phyloP scores from a whole-genome alignment of 2,329 filamentous ascomycete genomes.

The Aspergillus pseudonomiae region DNA sequence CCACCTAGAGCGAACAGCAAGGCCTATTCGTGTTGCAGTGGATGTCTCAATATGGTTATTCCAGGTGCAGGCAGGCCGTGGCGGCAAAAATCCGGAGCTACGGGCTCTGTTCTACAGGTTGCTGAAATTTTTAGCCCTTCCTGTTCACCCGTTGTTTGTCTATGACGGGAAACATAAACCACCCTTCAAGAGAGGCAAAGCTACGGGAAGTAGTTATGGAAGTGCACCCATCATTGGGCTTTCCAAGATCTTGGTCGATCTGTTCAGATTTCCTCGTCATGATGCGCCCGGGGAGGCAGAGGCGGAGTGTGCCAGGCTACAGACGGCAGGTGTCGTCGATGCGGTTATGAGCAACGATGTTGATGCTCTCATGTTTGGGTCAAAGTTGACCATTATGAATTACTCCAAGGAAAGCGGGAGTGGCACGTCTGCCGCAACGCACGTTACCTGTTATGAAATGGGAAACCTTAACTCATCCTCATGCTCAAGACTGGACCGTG shows the following conservation, averaged over 20 bases:
- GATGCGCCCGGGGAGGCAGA: constrained; percentile 93
- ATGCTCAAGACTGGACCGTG: constrained; percentile 63
- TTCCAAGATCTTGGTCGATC: constrained; percentile 78
- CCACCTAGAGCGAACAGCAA: constrained; percentile 69
- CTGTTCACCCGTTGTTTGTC: constrained; percentile 86
- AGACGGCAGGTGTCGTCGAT: constrained; percentile 81
- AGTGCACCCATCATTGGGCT: constrained; percentile 70
- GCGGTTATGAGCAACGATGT: constrained; percentile 95
- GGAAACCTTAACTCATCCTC: constrained; percentile 20
- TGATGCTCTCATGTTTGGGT: constrained; percentile 97
- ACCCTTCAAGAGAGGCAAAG: constrained; percentile 84
- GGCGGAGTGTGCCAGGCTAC: constrained; percentile 88
- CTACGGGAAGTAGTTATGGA: constrained; percentile 54
- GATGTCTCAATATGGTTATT: constrained; percentile 98
- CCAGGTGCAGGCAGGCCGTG: constrained; percentile 81
- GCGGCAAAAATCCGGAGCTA: constrained; percentile 85
- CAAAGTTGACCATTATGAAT: constrained; percentile 74
- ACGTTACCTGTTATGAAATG: constrained; percentile 79
- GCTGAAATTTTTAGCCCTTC: constrained; percentile 71
- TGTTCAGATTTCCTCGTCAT: constrained; percentile 84
- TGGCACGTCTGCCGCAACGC: constrained; percentile 69
- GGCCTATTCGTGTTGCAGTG: constrained; percentile 83
- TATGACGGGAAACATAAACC: constrained; percentile 89
- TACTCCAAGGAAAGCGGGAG: constrained; percentile 75
- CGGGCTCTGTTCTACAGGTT: constrained; percentile 93